These are phyloP conservation scores for Linnemannia exigua DNA, from an alignment of 192 early-diverging fungal genomes.

Conservation along the genomic window DNA sequence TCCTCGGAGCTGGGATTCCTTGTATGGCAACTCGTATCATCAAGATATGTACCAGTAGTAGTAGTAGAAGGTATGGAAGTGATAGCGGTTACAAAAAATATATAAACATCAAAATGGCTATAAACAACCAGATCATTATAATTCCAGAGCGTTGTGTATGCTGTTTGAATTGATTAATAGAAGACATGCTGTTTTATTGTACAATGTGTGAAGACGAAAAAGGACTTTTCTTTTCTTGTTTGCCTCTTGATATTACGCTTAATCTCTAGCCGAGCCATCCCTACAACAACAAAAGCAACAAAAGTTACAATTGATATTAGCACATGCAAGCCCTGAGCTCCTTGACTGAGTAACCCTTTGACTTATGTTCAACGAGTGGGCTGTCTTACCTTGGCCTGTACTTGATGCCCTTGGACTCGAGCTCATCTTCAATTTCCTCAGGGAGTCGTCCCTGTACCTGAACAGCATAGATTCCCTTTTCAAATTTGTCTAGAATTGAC, in stretches of 20 bases:
- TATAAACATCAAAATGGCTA: background rate
- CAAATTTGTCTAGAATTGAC: slow-evolving; percentile 68
- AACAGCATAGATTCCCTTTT: slow-evolving; percentile 83
- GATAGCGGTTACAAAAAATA: slow-evolving; percentile 6
- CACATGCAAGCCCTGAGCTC: background rate
- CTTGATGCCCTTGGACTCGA: slow-evolving; percentile 76
- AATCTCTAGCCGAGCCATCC: slow-evolving; percentile 55
- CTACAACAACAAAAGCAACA: background rate
- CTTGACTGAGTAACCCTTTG: too few relatives aligned
- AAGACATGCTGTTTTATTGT: background rate
- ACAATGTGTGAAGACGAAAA: background rate
- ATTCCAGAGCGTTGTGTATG: background rate
- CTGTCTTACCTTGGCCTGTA: slow-evolving; percentile 79
- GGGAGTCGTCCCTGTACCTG: slow-evolving; percentile 80
- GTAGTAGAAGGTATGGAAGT: background rate
- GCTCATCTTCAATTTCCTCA: slow-evolving; percentile 79
- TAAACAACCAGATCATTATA: too few relatives aligned
- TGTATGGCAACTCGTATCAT: slow-evolving; percentile 68
- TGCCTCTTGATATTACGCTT: background rate
- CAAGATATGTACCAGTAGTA: slow-evolving; percentile 66
- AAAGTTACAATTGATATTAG: background rate
- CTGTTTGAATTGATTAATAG: background rate
- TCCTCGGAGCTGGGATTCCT: slow-evolving; percentile 67
- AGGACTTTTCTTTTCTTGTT: background rate
- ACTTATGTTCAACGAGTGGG: background rate